A percentile compares a stretch with the other conserved stretches of the same genome.
phyloP scores from a whole-genome alignment of 768 basidiomycete genomes.

The Imleria badia region DNA sequence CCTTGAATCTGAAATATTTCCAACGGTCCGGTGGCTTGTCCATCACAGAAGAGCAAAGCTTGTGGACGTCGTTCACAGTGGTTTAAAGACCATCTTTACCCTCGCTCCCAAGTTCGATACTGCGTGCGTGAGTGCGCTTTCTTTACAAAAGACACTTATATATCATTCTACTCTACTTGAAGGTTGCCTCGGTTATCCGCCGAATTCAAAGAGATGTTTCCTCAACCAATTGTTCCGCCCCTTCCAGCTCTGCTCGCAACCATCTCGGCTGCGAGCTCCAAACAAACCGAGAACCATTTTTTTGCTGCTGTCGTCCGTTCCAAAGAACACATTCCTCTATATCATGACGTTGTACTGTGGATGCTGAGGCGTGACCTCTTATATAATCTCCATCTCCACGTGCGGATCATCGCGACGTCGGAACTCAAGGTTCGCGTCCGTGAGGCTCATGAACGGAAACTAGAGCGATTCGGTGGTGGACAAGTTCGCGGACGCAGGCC shows the following conservation, averaged over 20 bases:
- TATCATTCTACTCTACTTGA: background rate
- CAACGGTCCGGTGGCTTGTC: constrained; percentile 90
- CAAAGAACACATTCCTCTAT: constrained; percentile 66
- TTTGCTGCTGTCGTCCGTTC: constrained; percentile 73
- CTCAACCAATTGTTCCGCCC: constrained; percentile 57
- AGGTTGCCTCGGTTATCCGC: constrained; percentile 43
- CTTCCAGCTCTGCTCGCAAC: constrained; percentile 72
- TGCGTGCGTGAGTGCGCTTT: constrained; percentile 46
- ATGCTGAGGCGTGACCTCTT: constrained; percentile 86
- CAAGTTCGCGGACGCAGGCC: constrained; percentile 23
- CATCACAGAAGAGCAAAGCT: constrained; percentile 88
- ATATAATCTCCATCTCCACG: constrained; percentile 79
- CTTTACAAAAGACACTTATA: background rate
- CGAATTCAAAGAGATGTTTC: constrained; percentile 65
- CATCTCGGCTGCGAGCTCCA: constrained; percentile 68
- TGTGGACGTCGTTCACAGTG: constrained; percentile 78
- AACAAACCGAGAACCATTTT: constrained; percentile 70
- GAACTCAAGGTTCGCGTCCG: constrained; percentile 75
- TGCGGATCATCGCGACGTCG: constrained; percentile 77
- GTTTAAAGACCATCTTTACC: constrained; percentile 80
- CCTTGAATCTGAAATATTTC: constrained; percentile 77
- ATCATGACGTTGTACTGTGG: constrained; percentile 86
- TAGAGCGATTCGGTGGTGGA: constrained; percentile 27
- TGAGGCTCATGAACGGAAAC: constrained; percentile 38
- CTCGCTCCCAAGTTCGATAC: constrained; percentile 63